Evolutionary conservation across 768 basidiomycete genomes (phyloP).

Genomic region (Infundibulicybe gibba): DNA sequence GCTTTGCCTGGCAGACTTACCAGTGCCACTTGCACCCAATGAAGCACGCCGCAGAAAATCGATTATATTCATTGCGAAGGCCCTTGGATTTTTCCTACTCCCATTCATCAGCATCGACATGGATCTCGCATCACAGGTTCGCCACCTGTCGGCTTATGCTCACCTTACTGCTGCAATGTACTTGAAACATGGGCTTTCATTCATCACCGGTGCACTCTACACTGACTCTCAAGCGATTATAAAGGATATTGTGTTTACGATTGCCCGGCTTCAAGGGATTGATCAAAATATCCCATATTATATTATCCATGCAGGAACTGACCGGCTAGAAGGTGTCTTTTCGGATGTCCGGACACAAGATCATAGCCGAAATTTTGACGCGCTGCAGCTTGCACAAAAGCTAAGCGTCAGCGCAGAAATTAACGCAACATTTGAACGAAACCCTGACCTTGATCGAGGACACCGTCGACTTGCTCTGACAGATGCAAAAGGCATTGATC

Average conservation of each 20-base stretch:
- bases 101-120: constrained; percentile 10
- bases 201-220: constrained; percentile 17
- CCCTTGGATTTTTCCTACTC: constrained; percentile 5
- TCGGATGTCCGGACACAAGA: constrained; percentile 4
- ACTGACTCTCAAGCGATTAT: constrained; percentile 13
- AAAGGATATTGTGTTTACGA: constrained; percentile 10
- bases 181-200: constrained; percentile 5
- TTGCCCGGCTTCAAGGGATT: constrained; percentile 9
- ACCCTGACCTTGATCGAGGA: background rate
- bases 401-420: too few species aligned
- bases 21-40: background rate
- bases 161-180: constrained; percentile 14
- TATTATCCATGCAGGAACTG: constrained; percentile 10
- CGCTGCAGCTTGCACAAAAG: background rate
- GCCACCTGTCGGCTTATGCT: constrained; percentile 4
- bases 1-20: background rate
- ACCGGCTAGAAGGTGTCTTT: constrained; percentile 14
- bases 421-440: too few species aligned
- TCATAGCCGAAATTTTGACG: background rate
- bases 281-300: constrained; percentile 5
- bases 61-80: background rate
- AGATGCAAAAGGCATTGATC: background rate
- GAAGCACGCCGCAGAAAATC: background rate
- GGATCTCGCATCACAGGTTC: constrained; percentile 13
- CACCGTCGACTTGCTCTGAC: background rate